A percentile compares a stretch with the other conserved stretches of the same genome.
Evolutionary conservation across 331 rosid species (phyloP).

Genomic region (Spiraea crenata): DNA sequence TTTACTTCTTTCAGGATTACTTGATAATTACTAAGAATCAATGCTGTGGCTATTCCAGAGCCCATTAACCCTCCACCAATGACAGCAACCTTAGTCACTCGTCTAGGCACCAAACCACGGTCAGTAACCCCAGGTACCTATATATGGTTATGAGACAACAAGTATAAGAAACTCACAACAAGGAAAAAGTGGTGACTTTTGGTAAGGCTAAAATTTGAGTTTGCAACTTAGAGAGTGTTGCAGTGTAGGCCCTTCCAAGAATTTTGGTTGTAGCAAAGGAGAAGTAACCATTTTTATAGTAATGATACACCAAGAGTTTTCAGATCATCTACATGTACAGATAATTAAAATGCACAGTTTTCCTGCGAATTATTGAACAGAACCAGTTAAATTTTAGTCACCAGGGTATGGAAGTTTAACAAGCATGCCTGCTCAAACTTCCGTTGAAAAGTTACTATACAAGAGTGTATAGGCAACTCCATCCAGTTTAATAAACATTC

Average conservation of each 20-base stretch:
- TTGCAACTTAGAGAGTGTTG: background rate
- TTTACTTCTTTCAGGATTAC: conserved; percentile 91
- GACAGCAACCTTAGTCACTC: conserved; percentile 73
- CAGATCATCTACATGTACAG: background rate
- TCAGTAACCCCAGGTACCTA: conserved; percentile 93
- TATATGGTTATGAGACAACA: conserved; percentile 14
- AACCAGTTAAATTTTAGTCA: background rate
- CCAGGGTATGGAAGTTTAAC: background rate
- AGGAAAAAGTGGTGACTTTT: background rate
- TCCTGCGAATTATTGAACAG: background rate
- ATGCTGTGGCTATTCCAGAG: conserved; percentile 89
- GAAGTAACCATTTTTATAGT: background rate
- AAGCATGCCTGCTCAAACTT: background rate
- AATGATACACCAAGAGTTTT: background rate
- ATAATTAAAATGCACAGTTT: background rate
- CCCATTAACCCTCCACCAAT: conserved; percentile 99
- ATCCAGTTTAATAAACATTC: background rate
- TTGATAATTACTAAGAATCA: conserved; percentile 68
- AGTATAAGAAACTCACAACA: background rate
- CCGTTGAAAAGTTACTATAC: background rate
- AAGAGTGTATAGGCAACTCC: background rate
- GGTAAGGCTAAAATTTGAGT: background rate
- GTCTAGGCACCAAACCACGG: conserved; percentile 75
- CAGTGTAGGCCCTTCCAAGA: background rate
- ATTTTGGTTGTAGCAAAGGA: background rate